Evolutionary conservation across 352 stramenopile genomes (phyloP), one percentile per base, ranked within the genome.

Genomic region (Phytophthora citricola): DNA sequence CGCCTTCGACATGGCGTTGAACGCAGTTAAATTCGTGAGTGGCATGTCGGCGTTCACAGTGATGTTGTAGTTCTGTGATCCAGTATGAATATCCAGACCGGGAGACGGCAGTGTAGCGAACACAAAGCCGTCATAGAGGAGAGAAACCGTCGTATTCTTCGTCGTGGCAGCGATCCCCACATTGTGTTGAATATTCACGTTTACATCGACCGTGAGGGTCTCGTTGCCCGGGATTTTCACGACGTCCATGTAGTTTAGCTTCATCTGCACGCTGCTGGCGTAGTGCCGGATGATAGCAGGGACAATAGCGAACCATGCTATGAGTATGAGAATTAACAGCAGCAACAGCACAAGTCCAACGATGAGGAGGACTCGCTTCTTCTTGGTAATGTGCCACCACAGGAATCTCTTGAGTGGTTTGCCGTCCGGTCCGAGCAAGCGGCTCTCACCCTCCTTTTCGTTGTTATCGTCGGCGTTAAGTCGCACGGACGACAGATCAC

Each of bases 171-270:
- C 47, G 27, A 83, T 56, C 7, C 62, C 65, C 9, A 81, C 50
- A 12, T 84, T 58, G 68, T 89, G 75, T 40, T 77, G 57, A 1
- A 89, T 58, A 47, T 71, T 77, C 7, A 93, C 39, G 26, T 73
- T 89, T 10, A 91, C 26, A 48, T 80, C 69, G 9, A 89, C 71
- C n/a, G 60, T 75, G 9, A 88, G 50, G 1, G 63, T 78, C 41
- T 69, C 53, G 46, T 76, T 76, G 29, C 77, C 66, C 17, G 71
- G 53, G 12, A 91, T 71, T 11, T 45, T 57, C 27, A 76, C 55
- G 46, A 93, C 70, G 48, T 91, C 84, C 45, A 93, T 66, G 69
- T 84, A 84, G 74, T 90, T 90, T 47, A 91, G 60, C 4, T 40
- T 65, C 44, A 93, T 49, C 39, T 80, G 40, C 27, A 90, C 74